Conservation (phyloP, 495 filamentous ascomycete genomes). For the Aspergillus biplanus region DNA sequence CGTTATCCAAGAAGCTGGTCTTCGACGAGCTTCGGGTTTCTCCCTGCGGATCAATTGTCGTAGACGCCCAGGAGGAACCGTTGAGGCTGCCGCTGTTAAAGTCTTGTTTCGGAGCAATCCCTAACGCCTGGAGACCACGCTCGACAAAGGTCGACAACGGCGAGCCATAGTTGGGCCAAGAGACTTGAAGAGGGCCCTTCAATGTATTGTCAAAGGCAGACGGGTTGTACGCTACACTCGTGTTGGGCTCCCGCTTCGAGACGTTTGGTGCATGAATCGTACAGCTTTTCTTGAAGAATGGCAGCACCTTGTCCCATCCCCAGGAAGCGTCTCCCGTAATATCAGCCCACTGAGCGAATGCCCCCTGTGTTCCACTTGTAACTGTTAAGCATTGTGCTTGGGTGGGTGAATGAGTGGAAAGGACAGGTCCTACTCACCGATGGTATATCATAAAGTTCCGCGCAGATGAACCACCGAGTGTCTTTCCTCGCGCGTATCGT, state of each 20-base stretch:
- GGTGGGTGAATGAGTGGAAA: constrained; percentile 10
- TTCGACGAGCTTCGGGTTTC: constrained; percentile 11
- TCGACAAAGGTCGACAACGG: constrained; percentile 47
- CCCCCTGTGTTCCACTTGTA: constrained; percentile 21
- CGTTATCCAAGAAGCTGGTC: background rate
- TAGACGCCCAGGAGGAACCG: background rate
- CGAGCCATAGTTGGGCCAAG: constrained; percentile 53
- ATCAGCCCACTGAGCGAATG: constrained; percentile 60
- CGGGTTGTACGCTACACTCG: constrained; percentile 46
- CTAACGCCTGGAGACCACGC: constrained; percentile 42
- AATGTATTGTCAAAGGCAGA: constrained; percentile 29
- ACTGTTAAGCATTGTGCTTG: background rate
- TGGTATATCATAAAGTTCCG: constrained; percentile 46
- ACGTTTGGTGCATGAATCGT: constrained; percentile 55
- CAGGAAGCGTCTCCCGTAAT: constrained; percentile 58
- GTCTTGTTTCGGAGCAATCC: constrained; percentile 37
- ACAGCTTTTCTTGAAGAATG: constrained; percentile 57
- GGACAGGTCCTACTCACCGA: constrained; percentile 21
- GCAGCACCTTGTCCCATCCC: constrained; percentile 52
- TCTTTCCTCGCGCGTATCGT: constrained; percentile 48
- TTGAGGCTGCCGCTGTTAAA: constrained; percentile 33
- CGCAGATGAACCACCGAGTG: constrained; percentile 48
- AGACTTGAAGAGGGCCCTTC: constrained; percentile 52
- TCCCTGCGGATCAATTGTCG: background rate
- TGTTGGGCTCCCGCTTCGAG: constrained; percentile 38